A percentile compares a stretch with the other conserved stretches of the same genome.
Conservation (phyloP, 2,329 filamentous ascomycete genomes). For the Ceratocystis lukuohia region DNA sequence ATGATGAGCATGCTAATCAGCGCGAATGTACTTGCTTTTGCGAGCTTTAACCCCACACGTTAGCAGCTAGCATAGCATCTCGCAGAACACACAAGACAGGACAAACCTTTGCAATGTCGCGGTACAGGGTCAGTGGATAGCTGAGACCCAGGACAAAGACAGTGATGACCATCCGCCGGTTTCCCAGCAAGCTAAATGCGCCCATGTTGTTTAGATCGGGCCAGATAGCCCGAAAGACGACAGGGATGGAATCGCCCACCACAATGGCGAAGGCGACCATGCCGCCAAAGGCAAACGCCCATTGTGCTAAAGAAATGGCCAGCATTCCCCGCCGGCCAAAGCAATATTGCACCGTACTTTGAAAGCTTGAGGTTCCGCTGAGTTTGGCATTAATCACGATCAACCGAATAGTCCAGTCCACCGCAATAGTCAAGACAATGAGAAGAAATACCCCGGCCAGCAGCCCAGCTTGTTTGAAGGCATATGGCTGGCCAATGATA, state of each 20-base stretch:
- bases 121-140: conserved; percentile 81
- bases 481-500: conserved; percentile 80
- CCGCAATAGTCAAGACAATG: conserved; percentile 61
- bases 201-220: conserved; percentile 58
- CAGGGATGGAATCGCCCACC: conserved; percentile 89
- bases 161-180: conserved; percentile 74
- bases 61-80: conserved; percentile 5
- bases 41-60: conserved; percentile 44
- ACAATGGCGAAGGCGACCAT: conserved; percentile 99
- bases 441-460: conserved; percentile 67
- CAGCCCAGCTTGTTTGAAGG: conserved; percentile 84
- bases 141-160: conserved; percentile 75
- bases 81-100: background rate
- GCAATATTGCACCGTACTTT: conserved; percentile 90
- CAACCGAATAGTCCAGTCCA: conserved; percentile 95
- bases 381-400: conserved; percentile 98
- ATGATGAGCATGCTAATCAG: conserved; percentile 89
- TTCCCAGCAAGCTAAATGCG: conserved; percentile 68
- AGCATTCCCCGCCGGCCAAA: conserved; percentile 80
- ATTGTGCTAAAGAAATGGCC: conserved; percentile 81
- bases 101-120: conserved; percentile 85
- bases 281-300: conserved; percentile 95
- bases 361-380: conserved; percentile 84
- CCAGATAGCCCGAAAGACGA: conserved; percentile 72
- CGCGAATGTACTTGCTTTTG: conserved; percentile 88